Conservation (phyloP, 108 stramenopile genomes). For the Seminavis robusta region DNA sequence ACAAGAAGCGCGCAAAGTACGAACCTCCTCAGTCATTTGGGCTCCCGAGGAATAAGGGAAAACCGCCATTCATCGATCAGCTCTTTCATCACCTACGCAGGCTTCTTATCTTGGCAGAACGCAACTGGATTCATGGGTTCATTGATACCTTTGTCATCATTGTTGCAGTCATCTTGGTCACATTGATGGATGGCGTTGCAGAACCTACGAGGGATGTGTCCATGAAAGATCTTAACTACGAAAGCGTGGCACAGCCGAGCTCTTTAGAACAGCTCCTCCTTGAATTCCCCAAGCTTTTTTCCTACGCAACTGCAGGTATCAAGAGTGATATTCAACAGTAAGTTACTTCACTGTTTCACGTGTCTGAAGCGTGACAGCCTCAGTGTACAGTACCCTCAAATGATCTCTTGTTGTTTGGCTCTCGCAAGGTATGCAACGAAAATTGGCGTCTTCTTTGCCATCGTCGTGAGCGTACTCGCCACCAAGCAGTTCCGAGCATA, state of each 20-base stretch:
- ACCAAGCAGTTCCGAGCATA: slow-evolving; percentile 26
- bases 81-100: slow-evolving; percentile 22
- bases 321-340: no score
- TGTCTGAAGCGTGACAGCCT: no score
- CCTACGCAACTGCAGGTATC: no score
- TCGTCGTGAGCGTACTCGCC: slow-evolving; percentile 31
- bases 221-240: no score
- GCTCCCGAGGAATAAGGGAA: slow-evolving; percentile 9
- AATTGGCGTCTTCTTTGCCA: slow-evolving; percentile 28
- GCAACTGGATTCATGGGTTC: slow-evolving; percentile 20
- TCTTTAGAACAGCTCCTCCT: no score
- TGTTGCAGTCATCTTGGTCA: slow-evolving; percentile 24
- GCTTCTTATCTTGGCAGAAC: slow-evolving; percentile 16
- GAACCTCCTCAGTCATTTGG: slow-evolving; percentile 18
- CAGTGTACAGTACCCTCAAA: no score
- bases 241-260: no score
- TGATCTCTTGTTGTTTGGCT: no score
- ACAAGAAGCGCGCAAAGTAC: slow-evolving; percentile 4
- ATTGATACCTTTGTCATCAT: slow-evolving; percentile 28
- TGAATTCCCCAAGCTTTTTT: no score
- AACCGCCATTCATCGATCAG: slow-evolving; percentile 17
- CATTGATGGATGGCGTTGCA: slow-evolving; percentile 22
- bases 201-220: no score
- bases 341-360: no score
- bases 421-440: slow-evolving; percentile 30